Evolutionary conservation across 805 yeast genomes (phyloP).

Genomic region (Saccharomyces jurei): DNA sequence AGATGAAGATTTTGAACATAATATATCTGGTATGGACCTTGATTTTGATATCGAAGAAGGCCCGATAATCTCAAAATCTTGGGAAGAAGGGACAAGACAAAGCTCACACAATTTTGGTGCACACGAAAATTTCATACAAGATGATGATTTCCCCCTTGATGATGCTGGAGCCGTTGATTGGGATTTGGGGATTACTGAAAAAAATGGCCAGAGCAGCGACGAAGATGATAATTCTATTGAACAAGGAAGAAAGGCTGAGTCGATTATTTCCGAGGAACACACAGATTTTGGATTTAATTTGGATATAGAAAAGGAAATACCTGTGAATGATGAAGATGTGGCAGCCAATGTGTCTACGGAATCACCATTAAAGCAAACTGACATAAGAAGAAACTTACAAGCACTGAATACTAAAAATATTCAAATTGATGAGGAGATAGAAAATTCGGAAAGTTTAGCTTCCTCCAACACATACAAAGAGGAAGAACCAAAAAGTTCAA

Average conservation of each 20-base stretch:
- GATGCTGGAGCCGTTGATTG: conserved; percentile 21
- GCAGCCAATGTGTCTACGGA: conserved; percentile 23
- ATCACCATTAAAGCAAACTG: not conserved
- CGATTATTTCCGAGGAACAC: conserved; percentile 16
- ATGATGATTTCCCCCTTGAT: conserved; percentile 25
- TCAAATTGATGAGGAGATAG: conserved; percentile 15
- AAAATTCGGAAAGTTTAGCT: not conserved
- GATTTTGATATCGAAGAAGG: conserved; percentile 30
- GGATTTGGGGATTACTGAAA: conserved; percentile 24
- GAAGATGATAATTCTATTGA: conserved; percentile 56
- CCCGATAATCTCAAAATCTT: conserved; percentile 11
- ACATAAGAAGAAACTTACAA: conserved; percentile 8
- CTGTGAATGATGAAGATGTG: conserved; percentile 25
- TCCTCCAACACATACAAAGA: not conserved
- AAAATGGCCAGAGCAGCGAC: conserved; percentile 9
- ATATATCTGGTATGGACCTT: conserved; percentile 21
- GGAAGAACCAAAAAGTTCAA: not conserved
- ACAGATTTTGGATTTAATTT: conserved; percentile 49
- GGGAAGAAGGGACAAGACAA: conserved; percentile 24
- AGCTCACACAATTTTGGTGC: conserved; percentile 3
- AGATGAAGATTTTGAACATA: conserved; percentile 15
- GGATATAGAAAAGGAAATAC: conserved; percentile 34
- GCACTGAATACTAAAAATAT: conserved; percentile 11
- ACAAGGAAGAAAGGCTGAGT: conserved; percentile 46
- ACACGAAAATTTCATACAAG: conserved; percentile 2